phyloP scores from a whole-genome alignment of 306 rosid genomes.

The Dicorynia guianensis region DNA sequence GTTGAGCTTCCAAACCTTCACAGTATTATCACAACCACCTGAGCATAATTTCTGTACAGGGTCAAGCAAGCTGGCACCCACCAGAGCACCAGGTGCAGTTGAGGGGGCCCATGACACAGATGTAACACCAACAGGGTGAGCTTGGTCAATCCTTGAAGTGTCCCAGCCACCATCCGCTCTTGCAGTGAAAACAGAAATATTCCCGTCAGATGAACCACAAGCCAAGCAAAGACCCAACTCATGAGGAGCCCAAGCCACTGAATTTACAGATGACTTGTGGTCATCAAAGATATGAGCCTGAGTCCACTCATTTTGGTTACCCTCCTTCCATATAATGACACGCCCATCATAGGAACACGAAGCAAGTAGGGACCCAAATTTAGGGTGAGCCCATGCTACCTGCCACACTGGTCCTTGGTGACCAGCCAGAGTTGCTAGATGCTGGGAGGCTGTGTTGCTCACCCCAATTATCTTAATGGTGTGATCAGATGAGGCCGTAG shows the following conservation, averaged over 20 bases:
- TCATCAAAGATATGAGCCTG: constrained; percentile 78
- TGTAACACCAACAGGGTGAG: constrained; percentile 87
- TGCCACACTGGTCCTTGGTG: constrained; percentile 93
- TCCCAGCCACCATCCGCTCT: constrained; percentile 88
- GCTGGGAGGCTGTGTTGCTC: constrained; percentile 76
- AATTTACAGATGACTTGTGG: constrained; percentile 80
- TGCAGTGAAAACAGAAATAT: constrained; percentile 74
- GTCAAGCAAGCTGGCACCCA: constrained; percentile 77
- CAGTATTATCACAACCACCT: constrained; percentile 90
- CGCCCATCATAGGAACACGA: constrained; percentile 83
- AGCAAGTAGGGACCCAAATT: constrained; percentile 78
- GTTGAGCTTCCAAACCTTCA: constrained; percentile 81
- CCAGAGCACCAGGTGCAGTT: constrained; percentile 79
- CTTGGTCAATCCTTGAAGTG: constrained; percentile 72
- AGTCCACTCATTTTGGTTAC: constrained; percentile 79
- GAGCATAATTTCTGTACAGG: constrained; percentile 88
- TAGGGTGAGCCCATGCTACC: constrained; percentile 87
- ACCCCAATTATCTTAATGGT: constrained; percentile 86
- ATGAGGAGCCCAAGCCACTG: constrained; percentile 94
- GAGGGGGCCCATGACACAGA: constrained; percentile 97
- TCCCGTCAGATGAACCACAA: constrained; percentile 91
- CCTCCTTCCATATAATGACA: constrained; percentile 85
- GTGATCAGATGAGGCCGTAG: constrained; percentile 84
- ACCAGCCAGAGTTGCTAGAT: constrained; percentile 75
- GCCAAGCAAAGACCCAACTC: constrained; percentile 87